These are phyloP conservation scores for Aspergillus aculeatus DNA, from an alignment of 2,329 filamentous ascomycete genomes.

Conservation along the genomic window DNA sequence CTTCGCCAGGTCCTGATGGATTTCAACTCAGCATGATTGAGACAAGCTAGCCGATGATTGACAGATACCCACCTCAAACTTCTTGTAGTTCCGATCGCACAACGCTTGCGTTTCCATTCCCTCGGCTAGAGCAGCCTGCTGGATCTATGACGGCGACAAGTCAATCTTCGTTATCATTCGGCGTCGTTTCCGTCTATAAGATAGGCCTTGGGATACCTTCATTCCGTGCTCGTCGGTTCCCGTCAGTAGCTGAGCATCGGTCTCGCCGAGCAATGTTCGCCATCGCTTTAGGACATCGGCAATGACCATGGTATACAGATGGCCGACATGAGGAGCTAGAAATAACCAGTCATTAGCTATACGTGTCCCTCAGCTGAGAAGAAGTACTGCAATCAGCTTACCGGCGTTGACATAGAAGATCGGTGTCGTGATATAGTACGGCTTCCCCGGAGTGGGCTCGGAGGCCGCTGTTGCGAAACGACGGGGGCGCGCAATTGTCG, in stretches of 20 bases:
- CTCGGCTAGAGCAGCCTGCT: slow-evolving; percentile 74
- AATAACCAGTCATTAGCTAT: background rate
- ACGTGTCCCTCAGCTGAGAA: background rate
- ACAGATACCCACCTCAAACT: slow-evolving; percentile 60
- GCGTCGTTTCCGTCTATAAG: background rate
- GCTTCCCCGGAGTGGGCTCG: slow-evolving; percentile 56
- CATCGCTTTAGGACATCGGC: slow-evolving; percentile 90
- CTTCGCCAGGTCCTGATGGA: slow-evolving; percentile 60
- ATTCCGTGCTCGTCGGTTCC: slow-evolving; percentile 97
- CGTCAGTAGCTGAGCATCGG: slow-evolving; percentile 71
- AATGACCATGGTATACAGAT: slow-evolving; percentile 90
- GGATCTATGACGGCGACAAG: slow-evolving; percentile 56
- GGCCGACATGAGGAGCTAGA: slow-evolving; percentile 85
- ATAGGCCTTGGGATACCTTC: slow-evolving; percentile 58
- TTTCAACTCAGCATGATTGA: background rate
- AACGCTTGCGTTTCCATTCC: slow-evolving; percentile 75
- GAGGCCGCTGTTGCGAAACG: slow-evolving; percentile 31
- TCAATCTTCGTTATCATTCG: background rate
- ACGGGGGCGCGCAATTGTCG: slow-evolving; percentile 23
- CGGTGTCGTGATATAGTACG: slow-evolving; percentile 91
- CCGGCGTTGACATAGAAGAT: slow-evolving; percentile 99
- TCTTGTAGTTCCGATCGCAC: slow-evolving; percentile 78
- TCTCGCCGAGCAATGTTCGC: slow-evolving; percentile 71
- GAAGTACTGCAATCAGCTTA: slow-evolving; percentile 32
- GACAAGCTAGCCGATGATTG: background rate